Base-by-base conservation (phyloP, 2,329 filamentous ascomycete species). In the Penicillium digitatum region DNA sequence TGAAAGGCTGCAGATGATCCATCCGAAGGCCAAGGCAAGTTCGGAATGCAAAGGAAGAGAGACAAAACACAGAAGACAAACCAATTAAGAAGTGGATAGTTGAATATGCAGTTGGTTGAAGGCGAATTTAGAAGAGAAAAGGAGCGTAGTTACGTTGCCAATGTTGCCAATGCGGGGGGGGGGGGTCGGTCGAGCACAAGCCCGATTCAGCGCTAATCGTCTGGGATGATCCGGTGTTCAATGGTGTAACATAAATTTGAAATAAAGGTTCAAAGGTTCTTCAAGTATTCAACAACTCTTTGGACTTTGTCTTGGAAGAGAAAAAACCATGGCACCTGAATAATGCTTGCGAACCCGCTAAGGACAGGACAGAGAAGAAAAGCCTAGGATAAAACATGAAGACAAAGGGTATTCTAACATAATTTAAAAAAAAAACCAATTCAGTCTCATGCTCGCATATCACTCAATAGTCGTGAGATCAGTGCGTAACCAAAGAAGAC, bases 401-500 rank as follows among this genome's bases (percentile, higher is more conserved):
- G 54, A 48, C 40, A 47, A 54, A 37, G 35, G 38, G 44, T 46
- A 51, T 46, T 29, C 53, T 32, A 34, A 50, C 48, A 32, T 43
- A 32, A n/a, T n/a, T n/a, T 5, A 5, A 24, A n/a, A 16, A 20
- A 22, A 22, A 31, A 42, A 38, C 29, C 29, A 42, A 5, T 18
- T 39, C 27, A 31, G 38, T n/a, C 43, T 70, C 59, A 72, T 56
- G 64, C 67, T 57, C 68, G 69, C 39, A 73, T 74, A 46, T 82
- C 79, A 37, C 85, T 85, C 32, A 96, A 73, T 14, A 95, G 72
- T 63, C 93, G 81, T 31, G 90, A 88, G 54, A 95, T 79, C 47
- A 96, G 74, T 11, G 95, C 91, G 73, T 96, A 97, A 16, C 87
- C 74, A 68, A 97, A 88, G 27, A 96, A 79, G 18, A 85, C 74